Base-by-base conservation (phyloP, 1,139 yeast species). In the Sugiyamaella sp. region DNA sequence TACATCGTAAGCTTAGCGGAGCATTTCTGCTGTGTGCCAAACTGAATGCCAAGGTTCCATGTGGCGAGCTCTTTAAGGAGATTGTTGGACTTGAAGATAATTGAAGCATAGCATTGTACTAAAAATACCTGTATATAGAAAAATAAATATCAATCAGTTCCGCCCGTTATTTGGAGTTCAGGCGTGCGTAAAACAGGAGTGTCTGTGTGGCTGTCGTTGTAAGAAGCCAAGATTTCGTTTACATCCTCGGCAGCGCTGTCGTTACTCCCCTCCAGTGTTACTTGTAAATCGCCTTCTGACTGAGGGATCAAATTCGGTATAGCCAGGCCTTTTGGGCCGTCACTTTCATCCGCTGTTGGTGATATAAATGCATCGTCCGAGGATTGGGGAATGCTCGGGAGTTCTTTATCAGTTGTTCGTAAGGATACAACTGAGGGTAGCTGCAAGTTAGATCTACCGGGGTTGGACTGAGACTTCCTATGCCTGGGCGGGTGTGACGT, bases 1-100 rank as follows among this genome's bases (percentile, higher is more conserved):
- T 95, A 64, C 99, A 93, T 70, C 80, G 99, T 65, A 93, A 95
- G 66, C 82, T 93, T 67, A 87, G 96, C 68, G 99, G 99, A 9
- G 96, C 95, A 1, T 95, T 88, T 66, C 76, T 93, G 60, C 77
- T 93, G 54, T 93, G 99, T 74, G 88, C 98, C 3, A 81, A 90
- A 65, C 77, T 93, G 71, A 76, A 82, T 43, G 97, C 98, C 2
- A 76, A 80, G 20, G 95, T 93, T 33, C 95, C 93, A 9, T 86
- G 97, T 67, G 84, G 85, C 57, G 76, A 84, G 63, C 74, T 93
- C 53, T 93, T 93, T 67, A 76, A 80, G 58, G 90, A 90, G 52
- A 81, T 87, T 46, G 78, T 88, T 59, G 91, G 90, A 14, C n/a
- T 37, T 9, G 49, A 46, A 14, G 42, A 35, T 21, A 32, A 16